Conservation (phyloP, 352 stramenopile genomes). For the Thalassiosira exigua region DNA sequence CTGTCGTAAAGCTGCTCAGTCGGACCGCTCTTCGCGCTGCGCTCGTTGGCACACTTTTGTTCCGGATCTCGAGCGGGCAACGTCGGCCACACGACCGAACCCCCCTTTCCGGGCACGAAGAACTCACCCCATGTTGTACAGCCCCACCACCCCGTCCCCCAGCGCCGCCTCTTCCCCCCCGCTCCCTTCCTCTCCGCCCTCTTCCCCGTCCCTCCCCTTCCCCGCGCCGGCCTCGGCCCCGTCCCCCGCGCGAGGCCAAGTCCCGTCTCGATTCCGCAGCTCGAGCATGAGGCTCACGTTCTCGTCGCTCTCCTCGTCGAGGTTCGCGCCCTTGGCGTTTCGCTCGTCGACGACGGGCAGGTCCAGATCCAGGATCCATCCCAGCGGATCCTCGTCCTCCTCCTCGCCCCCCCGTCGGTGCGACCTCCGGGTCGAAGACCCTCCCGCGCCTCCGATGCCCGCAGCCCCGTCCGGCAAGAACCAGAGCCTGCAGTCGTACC, state of each 20-base stretch:
- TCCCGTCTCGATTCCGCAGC: constrained; percentile 73
- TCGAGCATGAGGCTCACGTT: constrained; percentile 81
- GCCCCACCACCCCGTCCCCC: constrained; percentile 79
- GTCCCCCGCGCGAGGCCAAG: constrained; percentile 74
- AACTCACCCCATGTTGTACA: constrained; percentile 86
- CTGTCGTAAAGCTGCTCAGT: too few species aligned
- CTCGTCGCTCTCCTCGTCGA: constrained; percentile 17
- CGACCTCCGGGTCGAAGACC: constrained; percentile 31
- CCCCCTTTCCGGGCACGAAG: too few species aligned
- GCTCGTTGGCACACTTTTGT: too few species aligned
- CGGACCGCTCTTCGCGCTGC: too few species aligned
- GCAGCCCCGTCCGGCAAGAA: constrained; percentile 66
- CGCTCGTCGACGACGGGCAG: constrained; percentile 71
- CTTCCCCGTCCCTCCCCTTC: too few species aligned
- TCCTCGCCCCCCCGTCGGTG: too few species aligned
- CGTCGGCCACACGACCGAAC: too few species aligned
- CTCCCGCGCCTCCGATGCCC: constrained; percentile 16
- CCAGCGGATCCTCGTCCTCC: constrained; percentile 48
- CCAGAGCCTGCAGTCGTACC: constrained; percentile 69
- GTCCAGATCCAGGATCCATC: constrained; percentile 79
- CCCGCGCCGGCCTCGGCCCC: constrained; percentile 38
- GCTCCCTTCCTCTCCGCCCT: constrained; percentile 5
- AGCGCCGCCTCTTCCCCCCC: constrained; percentile 55
- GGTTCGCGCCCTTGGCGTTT: constrained; percentile 42
- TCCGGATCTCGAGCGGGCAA: too few species aligned